A percentile compares a stretch with the other conserved stretches of the same genome.
Evolutionary conservation across 164 flowering plant species (phyloP).

Genomic region (Paratinospora sagittata): DNA sequence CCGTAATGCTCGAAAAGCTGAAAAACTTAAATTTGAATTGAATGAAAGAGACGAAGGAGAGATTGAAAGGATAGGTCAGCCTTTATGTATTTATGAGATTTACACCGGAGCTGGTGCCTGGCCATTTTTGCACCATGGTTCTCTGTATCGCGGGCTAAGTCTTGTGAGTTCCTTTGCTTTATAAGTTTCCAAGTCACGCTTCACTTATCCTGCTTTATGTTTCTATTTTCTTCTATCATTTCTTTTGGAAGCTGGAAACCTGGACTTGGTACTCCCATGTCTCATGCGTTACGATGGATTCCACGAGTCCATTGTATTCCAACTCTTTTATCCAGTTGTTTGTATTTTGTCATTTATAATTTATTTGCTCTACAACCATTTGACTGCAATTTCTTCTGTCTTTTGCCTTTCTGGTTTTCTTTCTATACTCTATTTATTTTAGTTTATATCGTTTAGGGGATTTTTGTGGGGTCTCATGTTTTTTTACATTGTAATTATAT

Average conservation of each 20-base stretch:
- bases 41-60: constrained; percentile 99
- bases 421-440: neutral
- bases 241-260: too few species aligned
- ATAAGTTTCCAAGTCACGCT: neutral
- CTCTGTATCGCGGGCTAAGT: constrained; percentile 92
- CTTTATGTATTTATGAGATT: constrained; percentile 84
- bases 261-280: too few species aligned
- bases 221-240: neutral
- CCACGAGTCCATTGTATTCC: too few species aligned
- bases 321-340: too few species aligned
- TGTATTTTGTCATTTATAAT: too few species aligned
- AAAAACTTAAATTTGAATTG: constrained; percentile 66
- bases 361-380: neutral
- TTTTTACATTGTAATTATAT: too few species aligned
- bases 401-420: too few species aligned
- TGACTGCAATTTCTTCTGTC: neutral
- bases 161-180: constrained; percentile 55
- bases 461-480: neutral
- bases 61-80: constrained; percentile 92
- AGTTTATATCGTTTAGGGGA: neutral
- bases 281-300: too few species aligned
- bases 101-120: constrained; percentile 84
- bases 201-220: neutral
- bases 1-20: constrained; percentile 74
- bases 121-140: constrained; percentile 91